Conservation (phyloP, 73 alveolate genomes). For the Paramecium primaurelia region DNA sequence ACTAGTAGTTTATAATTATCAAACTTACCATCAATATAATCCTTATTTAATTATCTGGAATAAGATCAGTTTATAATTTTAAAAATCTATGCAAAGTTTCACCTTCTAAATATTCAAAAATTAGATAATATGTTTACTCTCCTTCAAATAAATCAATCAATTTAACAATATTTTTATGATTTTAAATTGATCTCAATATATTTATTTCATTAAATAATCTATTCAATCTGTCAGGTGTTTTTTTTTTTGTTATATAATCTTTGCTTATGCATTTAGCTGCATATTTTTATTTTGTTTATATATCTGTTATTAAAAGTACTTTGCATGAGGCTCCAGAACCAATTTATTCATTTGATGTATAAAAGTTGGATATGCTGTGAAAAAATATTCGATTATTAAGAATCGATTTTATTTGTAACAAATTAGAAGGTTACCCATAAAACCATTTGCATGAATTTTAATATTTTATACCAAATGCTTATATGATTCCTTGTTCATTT, state of each 20-base stretch:
- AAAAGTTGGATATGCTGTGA: neutral
- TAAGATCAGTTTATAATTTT: neutral
- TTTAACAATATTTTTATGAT: neutral
- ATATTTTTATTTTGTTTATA: neutral
- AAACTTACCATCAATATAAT: neutral
- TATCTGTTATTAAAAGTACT: neutral
- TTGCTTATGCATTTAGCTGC: constrained; percentile 42
- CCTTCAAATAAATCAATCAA: neutral
- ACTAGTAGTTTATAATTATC: neutral
- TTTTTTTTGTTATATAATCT: constrained; percentile 10
- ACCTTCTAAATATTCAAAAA: constrained; percentile 22
- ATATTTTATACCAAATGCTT: neutral
- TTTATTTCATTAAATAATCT: neutral
- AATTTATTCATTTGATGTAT: neutral
- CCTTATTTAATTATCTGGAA: neutral
- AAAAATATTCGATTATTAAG: neutral
- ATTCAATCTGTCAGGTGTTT: constrained; percentile 18
- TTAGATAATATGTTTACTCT: neutral
- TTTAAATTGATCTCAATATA: neutral
- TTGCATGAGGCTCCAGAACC: constrained; percentile 51
- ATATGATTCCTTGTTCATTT: neutral
- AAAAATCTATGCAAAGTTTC: neutral
- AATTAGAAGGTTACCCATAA: neutral
- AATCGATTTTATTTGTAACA: neutral
- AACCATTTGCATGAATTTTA: neutral